A percentile compares a stretch with the other conserved stretches of the same genome.
Conservation (phyloP, 768 basidiomycete species). For the Suillus tomentosus region DNA sequence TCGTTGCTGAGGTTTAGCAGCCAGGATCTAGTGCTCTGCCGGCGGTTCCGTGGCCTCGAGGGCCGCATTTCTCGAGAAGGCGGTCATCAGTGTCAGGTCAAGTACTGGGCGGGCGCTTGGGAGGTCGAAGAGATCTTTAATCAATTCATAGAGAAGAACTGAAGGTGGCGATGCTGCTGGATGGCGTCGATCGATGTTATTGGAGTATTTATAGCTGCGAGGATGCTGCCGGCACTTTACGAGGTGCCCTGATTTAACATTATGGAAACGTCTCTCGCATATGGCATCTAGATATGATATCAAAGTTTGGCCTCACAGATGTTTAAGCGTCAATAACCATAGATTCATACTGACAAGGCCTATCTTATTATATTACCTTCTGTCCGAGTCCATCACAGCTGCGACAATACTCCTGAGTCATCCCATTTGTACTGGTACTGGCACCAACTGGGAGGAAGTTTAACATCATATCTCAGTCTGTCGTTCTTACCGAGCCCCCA, state of each 20-base stretch:
- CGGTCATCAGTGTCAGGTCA: conserved; percentile 71
- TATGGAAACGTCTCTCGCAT: not conserved
- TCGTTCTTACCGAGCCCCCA: too few relatives aligned
- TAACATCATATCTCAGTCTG: too few relatives aligned
- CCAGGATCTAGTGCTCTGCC: conserved; percentile 82
- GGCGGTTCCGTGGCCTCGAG: conserved; percentile 77
- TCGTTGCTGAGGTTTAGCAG: conserved; percentile 39
- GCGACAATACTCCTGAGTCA: too few relatives aligned
- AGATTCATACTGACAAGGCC: not conserved
- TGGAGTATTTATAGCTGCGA: not conserved
- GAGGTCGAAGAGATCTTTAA: conserved; percentile 87
- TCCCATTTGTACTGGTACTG: too few relatives aligned
- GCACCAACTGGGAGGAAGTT: too few relatives aligned
- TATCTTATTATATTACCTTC: not conserved
- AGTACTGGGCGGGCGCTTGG: conserved; percentile 95
- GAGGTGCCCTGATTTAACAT: not conserved
- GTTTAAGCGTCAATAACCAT: not conserved
- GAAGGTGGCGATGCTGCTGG: conserved; percentile 1
- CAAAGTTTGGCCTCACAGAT: not conserved
- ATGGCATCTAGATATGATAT: not conserved
- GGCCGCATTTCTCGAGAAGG: conserved; percentile 78
- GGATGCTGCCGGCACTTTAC: not conserved
- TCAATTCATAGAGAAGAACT: conserved; percentile 8
- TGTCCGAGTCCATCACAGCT: not conserved
- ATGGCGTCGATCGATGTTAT: not conserved